Evolutionary conservation across 1,284 basidiomycete species (phyloP), one percentile per base, ranked within the genome.

Genomic region (Cutaneotrichosporon spelunceum): DNA sequence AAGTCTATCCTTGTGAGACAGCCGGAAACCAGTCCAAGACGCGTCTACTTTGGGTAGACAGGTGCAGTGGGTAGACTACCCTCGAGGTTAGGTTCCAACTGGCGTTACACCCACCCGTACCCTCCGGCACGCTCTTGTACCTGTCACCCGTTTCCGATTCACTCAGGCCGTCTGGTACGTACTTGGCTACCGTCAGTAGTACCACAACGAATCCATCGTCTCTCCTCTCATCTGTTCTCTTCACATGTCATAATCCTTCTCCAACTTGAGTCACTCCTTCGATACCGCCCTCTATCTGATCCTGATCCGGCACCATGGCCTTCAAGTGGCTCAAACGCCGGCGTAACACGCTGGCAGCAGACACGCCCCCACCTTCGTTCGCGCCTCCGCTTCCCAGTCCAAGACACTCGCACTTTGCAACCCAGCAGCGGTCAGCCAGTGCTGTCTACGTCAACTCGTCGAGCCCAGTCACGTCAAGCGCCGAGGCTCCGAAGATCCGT

Each of bases 321-420:
- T 57, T 57, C 56, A 57, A 57, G 47, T 57, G 56, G 56, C 56
- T 57, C 56, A 57, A 57, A 33, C n/a, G 34, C 16, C 45, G 56
- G 2, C 29, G 56, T 13, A 47, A 57, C 56, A 49, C 45, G 21
- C 23, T 47, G 7, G 30, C 44, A 8, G 39, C 39, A 29, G 54
- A 56, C 27, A 33, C 33, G 23, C 53, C 53, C 23, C 45, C 27
- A 7, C 27, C 26, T 1, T 50, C 49, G 27, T 4, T 29, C n/a
- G n/a, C 21, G 11, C 52, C 52, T 6, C 52, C 34, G 13, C 33
- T 53, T 24, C 52, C 52, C 23, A 21, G 23, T 14, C 52, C 34
- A n/a, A 14, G 34, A 5, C 10, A 53, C 19, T 29, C 27, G 1
- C 50, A 29, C 4, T 36, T 29, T 33, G 29, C 21, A 6, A 48